Evolutionary conservation across 208 protist species (phyloP).

Genomic region (Acanthamoeba sp.): DNA sequence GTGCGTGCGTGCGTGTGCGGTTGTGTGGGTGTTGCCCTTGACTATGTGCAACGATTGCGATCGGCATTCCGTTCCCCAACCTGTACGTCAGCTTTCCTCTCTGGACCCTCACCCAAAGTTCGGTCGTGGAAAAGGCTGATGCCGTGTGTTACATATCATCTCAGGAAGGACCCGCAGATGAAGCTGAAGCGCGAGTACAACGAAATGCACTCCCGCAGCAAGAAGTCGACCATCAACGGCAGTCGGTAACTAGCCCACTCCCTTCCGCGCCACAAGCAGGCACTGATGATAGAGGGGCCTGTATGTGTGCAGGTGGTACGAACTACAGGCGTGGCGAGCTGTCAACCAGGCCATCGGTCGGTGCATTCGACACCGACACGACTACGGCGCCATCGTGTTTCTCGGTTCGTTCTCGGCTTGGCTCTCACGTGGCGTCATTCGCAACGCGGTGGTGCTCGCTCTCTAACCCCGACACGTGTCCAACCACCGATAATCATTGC

Average conservation of each 20-base stretch:
- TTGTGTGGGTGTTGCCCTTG: neutral
- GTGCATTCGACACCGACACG: slow-evolving; percentile 97
- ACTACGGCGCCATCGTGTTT: slow-evolving; percentile 97
- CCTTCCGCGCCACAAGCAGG: too few species aligned
- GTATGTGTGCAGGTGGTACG: slow-evolving; percentile 95
- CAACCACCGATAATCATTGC: too few species aligned
- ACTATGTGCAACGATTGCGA: neutral
- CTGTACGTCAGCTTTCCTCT: slow-evolving; percentile 11
- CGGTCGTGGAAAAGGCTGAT: neutral
- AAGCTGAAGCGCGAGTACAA: slow-evolving; percentile 75
- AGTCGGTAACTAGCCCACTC: neutral
- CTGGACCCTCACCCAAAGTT: neutral
- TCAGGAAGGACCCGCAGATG: slow-evolving; percentile 67
- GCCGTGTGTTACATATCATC: neutral
- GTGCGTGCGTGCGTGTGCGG: neutral
- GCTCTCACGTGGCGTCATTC: too few species aligned
- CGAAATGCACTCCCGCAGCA: slow-evolving; percentile 30
- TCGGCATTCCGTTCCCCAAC: slow-evolving; percentile 82
- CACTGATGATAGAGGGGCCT: too few species aligned
- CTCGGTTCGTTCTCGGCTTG: slow-evolving; percentile 67
- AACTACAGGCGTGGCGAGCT: slow-evolving; percentile 92
- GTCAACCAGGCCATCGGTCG: slow-evolving; percentile 98
- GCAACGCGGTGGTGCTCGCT: too few species aligned
- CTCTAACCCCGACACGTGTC: too few species aligned
- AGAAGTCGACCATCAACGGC: slow-evolving; percentile 18